Base-by-base conservation (phyloP, 106 monocot genomes). In the Phalaenopsis aphrodite region DNA sequence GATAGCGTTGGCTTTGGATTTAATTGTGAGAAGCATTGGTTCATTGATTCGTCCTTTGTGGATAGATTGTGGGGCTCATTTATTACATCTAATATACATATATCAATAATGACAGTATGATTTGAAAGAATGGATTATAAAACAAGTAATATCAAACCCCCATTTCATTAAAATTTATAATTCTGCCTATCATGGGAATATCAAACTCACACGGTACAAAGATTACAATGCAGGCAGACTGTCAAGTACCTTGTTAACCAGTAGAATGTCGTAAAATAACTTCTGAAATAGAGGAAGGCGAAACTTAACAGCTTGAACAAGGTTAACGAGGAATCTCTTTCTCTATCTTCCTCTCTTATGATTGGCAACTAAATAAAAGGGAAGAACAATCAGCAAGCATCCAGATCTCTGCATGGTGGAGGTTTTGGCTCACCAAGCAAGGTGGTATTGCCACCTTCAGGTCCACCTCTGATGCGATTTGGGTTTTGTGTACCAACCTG, bases 401-500 rank as follows among this genome's bases (percentile, higher is more conserved):
- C 90, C 6, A 94, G 92, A 79, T 94, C 97, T 67, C 94, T 81
- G 82, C 97, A 92, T 19, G 94, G 94, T 18, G 97, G 94, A 52
- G 97, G 92, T 78, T 88, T 92, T 66, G 92, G 90, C 48, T 92
- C 97, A 30, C 97, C 85, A 72, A 86, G 86, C 82, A 97, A 87
- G 69, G 87, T 92, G 39, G 87, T 92, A 57, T 88, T 94, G 61
- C 97, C 97, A 73, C 97, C 97, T 52, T 87, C 94, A 41, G 97
- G 94, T 1, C 94, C 97, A 42, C 90, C 38, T 78, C 30, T 97
- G 64, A 83, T 88, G 12, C 97, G 88, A 11, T 88, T 79, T 12
- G 83, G 88, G 77, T 94, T 87, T 83, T 97, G 96, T 9, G 94
- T 94, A 17, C 94, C 94, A 12, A 86, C 90, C 96, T 97, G 87